These are phyloP conservation scores for Tuber melanosporum DNA, from an alignment of 495 filamentous ascomycete genomes.

Conservation along the genomic window DNA sequence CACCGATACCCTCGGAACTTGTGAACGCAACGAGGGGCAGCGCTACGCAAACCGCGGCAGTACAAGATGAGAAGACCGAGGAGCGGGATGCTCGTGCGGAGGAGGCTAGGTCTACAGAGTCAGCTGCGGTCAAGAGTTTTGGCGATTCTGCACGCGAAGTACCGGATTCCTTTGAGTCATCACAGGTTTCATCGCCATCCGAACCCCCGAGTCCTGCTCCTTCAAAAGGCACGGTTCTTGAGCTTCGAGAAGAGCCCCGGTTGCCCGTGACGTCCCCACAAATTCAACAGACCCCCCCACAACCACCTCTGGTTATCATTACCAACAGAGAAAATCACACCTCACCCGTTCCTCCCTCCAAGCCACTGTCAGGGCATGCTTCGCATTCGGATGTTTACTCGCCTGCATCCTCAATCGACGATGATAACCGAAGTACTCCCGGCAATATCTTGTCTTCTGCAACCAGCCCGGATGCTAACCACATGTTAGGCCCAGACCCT, in stretches of 20 bases:
- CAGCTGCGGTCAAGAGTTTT: constrained; percentile 6
- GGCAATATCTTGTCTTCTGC: constrained; percentile 37
- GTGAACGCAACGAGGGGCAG: background rate
- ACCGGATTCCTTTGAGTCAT: constrained; percentile 26
- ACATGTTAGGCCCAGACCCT: constrained; percentile 28
- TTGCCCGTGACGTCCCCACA: constrained; percentile 15
- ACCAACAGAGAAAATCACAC: constrained; percentile 27
- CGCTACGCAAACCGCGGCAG: background rate
- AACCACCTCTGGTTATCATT: constrained; percentile 25
- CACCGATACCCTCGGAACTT: constrained; percentile 24
- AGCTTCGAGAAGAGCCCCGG: constrained; percentile 20
- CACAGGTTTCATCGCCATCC: background rate
- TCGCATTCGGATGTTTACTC: constrained; percentile 34
- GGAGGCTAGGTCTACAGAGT: background rate
- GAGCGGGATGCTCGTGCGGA: background rate
- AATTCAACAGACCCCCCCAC: constrained; percentile 24
- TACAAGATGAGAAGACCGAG: background rate
- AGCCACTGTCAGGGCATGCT: background rate
- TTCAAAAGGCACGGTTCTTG: constrained; percentile 10
- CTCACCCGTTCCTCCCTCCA: constrained; percentile 11
- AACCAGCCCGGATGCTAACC: constrained; percentile 40
- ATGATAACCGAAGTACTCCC: constrained; percentile 26
- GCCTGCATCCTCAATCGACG: constrained; percentile 37
- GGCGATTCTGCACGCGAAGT: constrained; percentile 15
- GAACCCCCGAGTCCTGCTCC: constrained; percentile 5